Evolutionary conservation across 2,329 filamentous ascomycete species (phyloP).

Genomic region (Fusarium verrucosum): DNA sequence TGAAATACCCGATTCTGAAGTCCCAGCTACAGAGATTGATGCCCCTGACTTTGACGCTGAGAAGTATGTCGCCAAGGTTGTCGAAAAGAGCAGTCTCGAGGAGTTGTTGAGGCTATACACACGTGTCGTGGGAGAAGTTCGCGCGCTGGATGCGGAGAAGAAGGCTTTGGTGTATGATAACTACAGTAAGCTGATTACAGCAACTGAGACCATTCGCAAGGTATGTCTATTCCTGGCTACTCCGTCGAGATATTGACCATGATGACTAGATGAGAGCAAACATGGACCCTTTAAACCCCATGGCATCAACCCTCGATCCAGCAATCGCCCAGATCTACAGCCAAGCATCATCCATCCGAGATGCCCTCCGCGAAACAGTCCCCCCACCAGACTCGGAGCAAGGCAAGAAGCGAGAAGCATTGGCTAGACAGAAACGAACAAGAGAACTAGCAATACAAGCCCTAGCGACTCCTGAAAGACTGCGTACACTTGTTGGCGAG

Average conservation of each 20-base stretch:
- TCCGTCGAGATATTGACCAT: not conserved
- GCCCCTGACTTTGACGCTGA: constrained; percentile 74
- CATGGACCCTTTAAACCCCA: constrained; percentile 81
- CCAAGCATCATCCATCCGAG: constrained; percentile 64
- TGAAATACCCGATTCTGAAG: constrained; percentile 62
- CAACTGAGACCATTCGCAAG: constrained; percentile 93
- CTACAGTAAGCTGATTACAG: constrained; percentile 95
- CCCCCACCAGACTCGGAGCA: constrained; percentile 57
- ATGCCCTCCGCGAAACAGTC: constrained; percentile 59
- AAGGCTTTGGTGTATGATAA: constrained; percentile 99
- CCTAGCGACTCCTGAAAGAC: constrained; percentile 66
- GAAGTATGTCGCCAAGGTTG: constrained; percentile 69
- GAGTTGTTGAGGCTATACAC: constrained; percentile 77
- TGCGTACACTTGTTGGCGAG: constrained; percentile 66
- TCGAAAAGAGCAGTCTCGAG: constrained; percentile 71
- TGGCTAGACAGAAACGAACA: constrained; percentile 51
- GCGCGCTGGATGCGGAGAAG: constrained; percentile 91
- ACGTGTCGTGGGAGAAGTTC: constrained; percentile 79
- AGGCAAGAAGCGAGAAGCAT: constrained; percentile 48
- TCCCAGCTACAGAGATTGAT: constrained; percentile 78
- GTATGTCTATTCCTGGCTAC: constrained; percentile 48
- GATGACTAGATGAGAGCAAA: constrained; percentile 74
- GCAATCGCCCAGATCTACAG: constrained; percentile 79
- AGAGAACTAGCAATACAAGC: constrained; percentile 70
- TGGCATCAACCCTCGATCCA: constrained; percentile 76